Evolutionary conservation across 2,329 filamentous ascomycete species (phyloP).

Genomic region (Aschersonia sp.): DNA sequence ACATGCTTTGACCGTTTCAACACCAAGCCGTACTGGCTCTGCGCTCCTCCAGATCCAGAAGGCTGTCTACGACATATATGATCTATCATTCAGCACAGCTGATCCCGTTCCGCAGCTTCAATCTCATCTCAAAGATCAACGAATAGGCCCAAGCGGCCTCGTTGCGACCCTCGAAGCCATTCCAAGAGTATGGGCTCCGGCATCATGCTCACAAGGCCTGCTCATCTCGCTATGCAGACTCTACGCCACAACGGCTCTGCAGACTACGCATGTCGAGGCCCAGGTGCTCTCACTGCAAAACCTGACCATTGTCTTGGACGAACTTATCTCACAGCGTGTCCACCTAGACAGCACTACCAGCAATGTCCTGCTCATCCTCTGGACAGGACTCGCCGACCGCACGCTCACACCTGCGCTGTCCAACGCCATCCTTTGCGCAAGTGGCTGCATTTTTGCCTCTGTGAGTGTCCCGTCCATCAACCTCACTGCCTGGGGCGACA

Average conservation of each 20-base stretch:
- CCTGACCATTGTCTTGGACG: constrained; percentile 30
- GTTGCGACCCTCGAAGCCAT: constrained; percentile 19
- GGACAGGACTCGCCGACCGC: constrained; percentile 21
- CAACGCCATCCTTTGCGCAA: constrained; percentile 32
- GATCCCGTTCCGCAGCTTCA: constrained; percentile 11
- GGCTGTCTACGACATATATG: constrained; percentile 21
- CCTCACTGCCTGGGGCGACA: constrained; percentile 27
- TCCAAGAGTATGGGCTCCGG: constrained; percentile 15
- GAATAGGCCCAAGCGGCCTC: constrained; percentile 19
- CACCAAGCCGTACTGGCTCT: constrained; percentile 9
- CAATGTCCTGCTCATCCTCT: constrained; percentile 21
- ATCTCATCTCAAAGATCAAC: constrained; percentile 13
- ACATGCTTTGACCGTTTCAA: constrained; percentile 8
- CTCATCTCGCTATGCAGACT: constrained; percentile 21
- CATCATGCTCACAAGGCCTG: constrained; percentile 10
- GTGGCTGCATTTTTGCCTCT: constrained; percentile 28
- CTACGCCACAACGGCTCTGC: constrained; percentile 26
- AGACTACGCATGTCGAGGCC: constrained; percentile 26
- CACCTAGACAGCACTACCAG: constrained; percentile 16
- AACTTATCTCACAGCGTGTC: constrained; percentile 14
- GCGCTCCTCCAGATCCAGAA: constrained; percentile 26
- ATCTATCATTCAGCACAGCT: constrained; percentile 10
- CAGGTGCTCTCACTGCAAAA: constrained; percentile 31
- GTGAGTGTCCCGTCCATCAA: constrained; percentile 11
- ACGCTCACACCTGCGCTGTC: constrained; percentile 32